Evolutionary conservation across 2,329 filamentous ascomycete genomes (phyloP), one percentile per base, ranked within the genome.

Genomic region (Conoideocrella luteorostrata): DNA sequence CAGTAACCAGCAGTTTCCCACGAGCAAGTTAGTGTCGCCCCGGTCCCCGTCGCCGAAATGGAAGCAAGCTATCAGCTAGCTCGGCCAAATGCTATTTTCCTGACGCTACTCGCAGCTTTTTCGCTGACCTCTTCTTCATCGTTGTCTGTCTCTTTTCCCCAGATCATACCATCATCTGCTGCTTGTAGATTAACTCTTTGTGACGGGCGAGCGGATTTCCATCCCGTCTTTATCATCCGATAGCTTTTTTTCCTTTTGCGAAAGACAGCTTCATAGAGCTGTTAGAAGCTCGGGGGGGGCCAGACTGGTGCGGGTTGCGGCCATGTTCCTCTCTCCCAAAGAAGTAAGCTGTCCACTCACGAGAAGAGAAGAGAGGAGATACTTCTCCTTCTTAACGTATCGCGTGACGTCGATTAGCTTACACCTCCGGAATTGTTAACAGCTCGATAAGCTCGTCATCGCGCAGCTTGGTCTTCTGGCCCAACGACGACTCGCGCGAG

Each of bases 401-500:
- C n/a, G n/a, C n/a, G n/a, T n/a, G n/a, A n/a, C n/a, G n/a, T n/a
- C n/a, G n/a, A n/a, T n/a, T 30, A 28, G 40, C 29, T 36, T 15
- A 22, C 24, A 42, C 29, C 40, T 18, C 24, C 28, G 26, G 13
- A 48, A 29, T 13, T 35, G 18, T 21, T 17, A 32, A 44, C 44
- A 97, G 91, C 77, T 97, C 60, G 91, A 97, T 75, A 97, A 97
- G 80, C 87, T 97, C 67, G 78, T 85, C 63, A 91, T 95, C 61
- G 87, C 89, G 43, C 88, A 96, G 67, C 72, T 95, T 49, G 91
- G 91, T 55, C 77, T 85, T 53, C 77, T 96, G 39, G 91, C 91
- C 43, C 91, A 97, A 71, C 78, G 84, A 51, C 80, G 91, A 47
- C 80, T 97, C 52, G 91, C 91, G 24, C 75, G 91, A 56, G 91